Evolutionary conservation across 2,329 filamentous ascomycete species (phyloP).

Genomic region (Penicillium sp.): DNA sequence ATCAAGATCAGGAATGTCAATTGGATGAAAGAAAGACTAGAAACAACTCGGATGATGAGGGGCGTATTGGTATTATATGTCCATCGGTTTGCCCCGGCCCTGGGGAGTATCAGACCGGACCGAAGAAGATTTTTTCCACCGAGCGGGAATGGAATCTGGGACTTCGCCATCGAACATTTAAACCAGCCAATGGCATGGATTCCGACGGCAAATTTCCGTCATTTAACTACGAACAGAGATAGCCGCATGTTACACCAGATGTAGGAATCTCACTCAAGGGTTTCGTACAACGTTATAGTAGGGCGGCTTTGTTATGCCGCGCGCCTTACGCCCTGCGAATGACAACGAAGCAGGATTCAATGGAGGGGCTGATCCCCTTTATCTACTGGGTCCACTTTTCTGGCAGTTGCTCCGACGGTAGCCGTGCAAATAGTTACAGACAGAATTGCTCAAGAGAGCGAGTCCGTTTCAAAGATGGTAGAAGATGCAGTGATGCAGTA

Average conservation of each 20-base stretch:
- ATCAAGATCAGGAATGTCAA: background rate
- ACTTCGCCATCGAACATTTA: constrained; percentile 16
- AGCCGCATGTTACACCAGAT: background rate
- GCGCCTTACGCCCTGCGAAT: constrained; percentile 5
- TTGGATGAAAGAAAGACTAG: background rate
- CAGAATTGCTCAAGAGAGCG: background rate
- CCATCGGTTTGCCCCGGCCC: constrained; percentile 23
- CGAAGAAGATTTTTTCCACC: constrained; percentile 25
- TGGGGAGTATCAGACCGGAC: constrained; percentile 8
- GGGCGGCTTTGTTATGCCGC: background rate
- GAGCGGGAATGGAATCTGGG: constrained; percentile 16
- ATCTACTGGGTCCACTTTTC: constrained; percentile 18
- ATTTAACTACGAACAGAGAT: background rate
- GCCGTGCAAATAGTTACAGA: constrained; percentile 10
- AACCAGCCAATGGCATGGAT: constrained; percentile 9
- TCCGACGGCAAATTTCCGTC: background rate
- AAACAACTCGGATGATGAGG: background rate
- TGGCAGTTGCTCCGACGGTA: constrained; percentile 16
- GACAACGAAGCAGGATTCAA: constrained; percentile 1
- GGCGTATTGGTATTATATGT: constrained; percentile 15
- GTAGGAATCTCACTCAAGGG: background rate
- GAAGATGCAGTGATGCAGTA: background rate
- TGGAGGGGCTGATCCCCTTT: constrained; percentile 12
- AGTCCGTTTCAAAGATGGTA: background rate
- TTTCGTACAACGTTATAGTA: background rate